Evolutionary conservation across 306 rosid genomes (phyloP), one percentile per base, ranked within the genome.

Genomic region (Dryas drummondii): DNA sequence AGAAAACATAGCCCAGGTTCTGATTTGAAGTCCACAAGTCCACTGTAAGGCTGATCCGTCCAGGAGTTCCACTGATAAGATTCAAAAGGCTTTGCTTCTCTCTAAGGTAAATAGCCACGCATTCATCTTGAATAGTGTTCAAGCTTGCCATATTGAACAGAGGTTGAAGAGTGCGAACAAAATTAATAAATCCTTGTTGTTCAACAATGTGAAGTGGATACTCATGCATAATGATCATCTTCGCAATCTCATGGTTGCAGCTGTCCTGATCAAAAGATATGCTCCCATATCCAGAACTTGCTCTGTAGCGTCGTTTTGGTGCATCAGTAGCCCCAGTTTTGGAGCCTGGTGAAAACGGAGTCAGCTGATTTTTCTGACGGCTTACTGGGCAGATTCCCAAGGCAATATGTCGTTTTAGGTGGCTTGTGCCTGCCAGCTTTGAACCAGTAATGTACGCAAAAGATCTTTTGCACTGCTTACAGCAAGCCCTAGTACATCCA

Each of bases 201-300:
- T 91, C 90, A 55, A 88, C 96, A 73, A 94, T 84, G 79, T 91
- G 76, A 80, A 91, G 98, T 68, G 97, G 96, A 84, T 94, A 91
- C 63, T 87, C 96, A 55, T 94, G 97, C 87, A 88, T 78, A 66
- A 94, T 85, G 57, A 91, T 83, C 98, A 94, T 91, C 81, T 79
- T 86, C 50, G 96, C 91, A 41, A 94, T 78, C 73, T 90, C 98
- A 67, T 64, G 74, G 79, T 71, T 87, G 84, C 96, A 83, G 53
- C 81, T 77, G 66, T 85, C 87, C 75, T 88, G 93, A 78, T 94
- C 91, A 82, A 94, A 84, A 72, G 86, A 62, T 66, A 76, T 53
- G 49, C 83, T 84, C 49, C 84, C 81, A 69, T 66, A 26, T 16
- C 82, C 74, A 72, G 86, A 75, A 51, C 74, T 57, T 58, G 82